Percentiles rank a stretch among this genome's conserved stretches.
Evolutionary conservation across 2,329 filamentous ascomycete genomes (phyloP).

Genomic region (Cercospora sp.): DNA sequence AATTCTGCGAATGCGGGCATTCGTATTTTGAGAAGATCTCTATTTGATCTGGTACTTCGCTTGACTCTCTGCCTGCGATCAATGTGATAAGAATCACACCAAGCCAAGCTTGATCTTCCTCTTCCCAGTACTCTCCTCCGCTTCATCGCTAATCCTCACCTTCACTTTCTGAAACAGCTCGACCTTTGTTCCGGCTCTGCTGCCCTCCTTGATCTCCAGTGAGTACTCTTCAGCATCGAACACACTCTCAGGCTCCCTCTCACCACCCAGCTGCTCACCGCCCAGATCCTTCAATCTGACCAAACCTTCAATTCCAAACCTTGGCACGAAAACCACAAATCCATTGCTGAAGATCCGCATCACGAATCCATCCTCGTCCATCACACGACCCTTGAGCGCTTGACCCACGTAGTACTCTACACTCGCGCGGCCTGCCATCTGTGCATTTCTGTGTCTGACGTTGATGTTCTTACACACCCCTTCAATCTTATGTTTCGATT

Average conservation of each 20-base stretch:
- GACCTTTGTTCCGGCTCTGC: slow-evolving; percentile 53
- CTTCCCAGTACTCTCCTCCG: slow-evolving; percentile 95
- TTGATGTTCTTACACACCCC: slow-evolving; percentile 98
- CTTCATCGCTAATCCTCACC: slow-evolving; percentile 86
- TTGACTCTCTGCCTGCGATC: neutral
- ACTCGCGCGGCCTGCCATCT: slow-evolving; percentile 88
- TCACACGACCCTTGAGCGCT: slow-evolving; percentile 74
- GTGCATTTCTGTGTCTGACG: slow-evolving; percentile 91
- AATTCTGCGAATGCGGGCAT: neutral
- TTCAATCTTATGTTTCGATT: slow-evolving; percentile 81
- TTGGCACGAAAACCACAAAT: slow-evolving; percentile 91
- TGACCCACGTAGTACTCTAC: slow-evolving; percentile 99
- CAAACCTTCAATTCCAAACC: slow-evolving; percentile 91
- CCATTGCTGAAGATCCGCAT: slow-evolving; percentile 98
- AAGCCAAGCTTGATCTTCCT: slow-evolving; percentile 74
- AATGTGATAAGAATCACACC: slow-evolving; percentile 33
- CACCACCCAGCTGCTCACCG: slow-evolving; percentile 45
- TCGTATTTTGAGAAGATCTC: neutral
- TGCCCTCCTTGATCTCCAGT: slow-evolving; percentile 58
- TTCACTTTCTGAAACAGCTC: slow-evolving; percentile 90
- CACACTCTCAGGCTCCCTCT: slow-evolving; percentile 71
- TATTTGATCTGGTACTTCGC: neutral
- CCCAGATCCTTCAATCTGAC: slow-evolving; percentile 83
- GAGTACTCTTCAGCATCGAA: slow-evolving; percentile 87
- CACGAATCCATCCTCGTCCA: slow-evolving; percentile 88